A percentile compares a stretch with the other conserved stretches of the same genome.
phyloP scores from a whole-genome alignment of 2,329 filamentous ascomycete genomes.

The Lomentospora prolificans region DNA sequence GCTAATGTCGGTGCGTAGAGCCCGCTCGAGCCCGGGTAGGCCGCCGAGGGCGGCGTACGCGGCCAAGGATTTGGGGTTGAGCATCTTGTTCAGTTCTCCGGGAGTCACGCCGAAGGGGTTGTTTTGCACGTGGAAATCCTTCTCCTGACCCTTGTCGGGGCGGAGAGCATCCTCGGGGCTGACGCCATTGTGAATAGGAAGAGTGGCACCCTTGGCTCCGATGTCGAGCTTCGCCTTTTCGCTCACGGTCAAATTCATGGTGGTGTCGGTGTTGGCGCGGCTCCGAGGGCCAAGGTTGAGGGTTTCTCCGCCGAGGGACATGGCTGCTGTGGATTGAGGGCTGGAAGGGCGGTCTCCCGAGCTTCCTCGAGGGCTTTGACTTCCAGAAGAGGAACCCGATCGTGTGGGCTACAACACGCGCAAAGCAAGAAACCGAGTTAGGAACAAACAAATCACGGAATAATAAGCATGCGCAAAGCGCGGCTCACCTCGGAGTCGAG shows the following conservation, averaged over 20 bases:
- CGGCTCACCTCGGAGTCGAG: constrained; percentile 3
- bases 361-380: not conserved
- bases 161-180: constrained; percentile 3
- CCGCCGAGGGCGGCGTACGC: constrained; percentile 43
- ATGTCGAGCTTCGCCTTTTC: not conserved
- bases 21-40: constrained; percentile 38
- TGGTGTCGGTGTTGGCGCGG: constrained; percentile 7
- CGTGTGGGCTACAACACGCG: not conserved
- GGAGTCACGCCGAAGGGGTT: constrained; percentile 46
- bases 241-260: not conserved
- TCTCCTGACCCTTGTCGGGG: constrained; percentile 6
- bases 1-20: constrained; percentile 36
- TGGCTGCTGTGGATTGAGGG: not conserved
- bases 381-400: not conserved
- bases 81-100: constrained; percentile 41
- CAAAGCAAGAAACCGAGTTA: not conserved
- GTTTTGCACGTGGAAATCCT: constrained; percentile 9
- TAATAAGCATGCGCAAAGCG: not conserved
- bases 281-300: constrained; percentile 1
- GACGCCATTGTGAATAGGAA: not conserved
- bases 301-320: not conserved
- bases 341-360: not conserved
- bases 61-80: constrained; percentile 36
- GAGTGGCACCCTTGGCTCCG: not conserved
- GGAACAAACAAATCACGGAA: not conserved